Evolutionary conservation across 805 yeast species (phyloP), one percentile per base, ranked within the genome.

Genomic region (Blastobotrys attinorum): DNA sequence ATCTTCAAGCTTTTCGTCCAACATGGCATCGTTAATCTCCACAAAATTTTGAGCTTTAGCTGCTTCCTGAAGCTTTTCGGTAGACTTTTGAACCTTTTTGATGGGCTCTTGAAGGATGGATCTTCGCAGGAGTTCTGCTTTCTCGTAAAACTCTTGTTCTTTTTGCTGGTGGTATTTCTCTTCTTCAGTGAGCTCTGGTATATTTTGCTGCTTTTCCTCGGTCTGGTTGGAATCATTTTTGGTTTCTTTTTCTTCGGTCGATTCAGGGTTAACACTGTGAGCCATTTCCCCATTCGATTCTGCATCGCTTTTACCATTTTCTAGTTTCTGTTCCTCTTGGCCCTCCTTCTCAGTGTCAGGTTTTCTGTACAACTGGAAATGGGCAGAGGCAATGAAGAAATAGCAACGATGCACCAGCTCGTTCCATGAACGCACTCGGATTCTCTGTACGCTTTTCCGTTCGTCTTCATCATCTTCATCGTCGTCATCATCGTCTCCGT

Each of bases 351-450:
- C 47, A 1, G 45, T 50, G 25, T 53, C 50, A 5, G 42, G 42
- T 22, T 36, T 37, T 10, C 64, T 56, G 36, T 69, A 67, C 27
- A 69, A 57, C 52, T 82, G 89, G 50, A 72, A 84, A 55, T 82
- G 76, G 0, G 83, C 75, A 1, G 88, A 77, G 0, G 86, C 97
- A 21, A 83, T 66, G 48, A 87, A 76, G 56, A 89, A 90, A 56
- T 76, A 82, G 36, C 81, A 72, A 41, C 89, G 79, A 58, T 92
- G 97, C 13, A 85, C 62, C 8, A 77, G 55, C 40, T 85, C 82
- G 25, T 71, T 51, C 77, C 79, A 72, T 11, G 65, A 56, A 48
- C 83, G 62, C 25, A 51, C 40, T 17, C 56, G 31, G 10, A 37
- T 22, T 17, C 33, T 41, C 31, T 39, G 42, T 4, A 41, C 36